Evolutionary conservation across 768 basidiomycete species (phyloP).

Genomic region (Trametes punicea): DNA sequence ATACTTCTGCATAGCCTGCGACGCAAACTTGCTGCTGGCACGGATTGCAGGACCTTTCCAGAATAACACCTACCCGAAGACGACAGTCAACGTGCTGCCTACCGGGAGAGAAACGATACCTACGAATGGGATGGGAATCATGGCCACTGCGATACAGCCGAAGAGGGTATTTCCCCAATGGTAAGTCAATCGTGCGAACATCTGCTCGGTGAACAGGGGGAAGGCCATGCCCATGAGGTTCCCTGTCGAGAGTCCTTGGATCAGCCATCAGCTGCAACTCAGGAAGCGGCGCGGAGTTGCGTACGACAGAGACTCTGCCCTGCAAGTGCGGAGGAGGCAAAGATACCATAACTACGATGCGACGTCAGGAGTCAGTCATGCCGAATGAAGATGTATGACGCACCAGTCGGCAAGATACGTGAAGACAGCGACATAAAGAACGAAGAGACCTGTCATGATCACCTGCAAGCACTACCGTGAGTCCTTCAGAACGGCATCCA

Average conservation of each 20-base stretch:
- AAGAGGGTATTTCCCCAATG: slow-evolving; percentile 48
- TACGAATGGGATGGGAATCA: slow-evolving; percentile 46
- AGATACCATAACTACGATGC: slow-evolving; percentile 37
- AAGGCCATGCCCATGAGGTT: slow-evolving; percentile 42
- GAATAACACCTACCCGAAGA: slow-evolving; percentile 21
- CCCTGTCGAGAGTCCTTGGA: slow-evolving; percentile 23
- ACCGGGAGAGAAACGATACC: slow-evolving; percentile 10
- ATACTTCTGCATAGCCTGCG: slow-evolving; percentile 16
- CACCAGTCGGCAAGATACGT: slow-evolving; percentile 52
- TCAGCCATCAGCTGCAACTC: neutral
- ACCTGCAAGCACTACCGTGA: slow-evolving; percentile 25
- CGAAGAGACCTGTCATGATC: slow-evolving; percentile 37
- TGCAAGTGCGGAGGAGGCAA: slow-evolving; percentile 54
- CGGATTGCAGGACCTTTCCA: slow-evolving; percentile 27
- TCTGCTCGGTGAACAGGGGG: slow-evolving; percentile 46
- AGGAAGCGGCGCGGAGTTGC: slow-evolving; percentile 12
- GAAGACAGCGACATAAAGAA: slow-evolving; percentile 44
- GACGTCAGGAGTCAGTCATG: neutral
- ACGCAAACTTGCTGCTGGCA: slow-evolving; percentile 27
- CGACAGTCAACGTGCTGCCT: neutral
- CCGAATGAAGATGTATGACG: slow-evolving; percentile 8
- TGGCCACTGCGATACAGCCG: slow-evolving; percentile 37
- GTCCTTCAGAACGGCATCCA: neutral
- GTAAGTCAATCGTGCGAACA: slow-evolving; percentile 46
- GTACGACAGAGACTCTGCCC: slow-evolving; percentile 47